Evolutionary conservation across 331 rosid genomes (phyloP), one percentile per base, ranked within the genome.

Genomic region (Acacia concinna): DNA sequence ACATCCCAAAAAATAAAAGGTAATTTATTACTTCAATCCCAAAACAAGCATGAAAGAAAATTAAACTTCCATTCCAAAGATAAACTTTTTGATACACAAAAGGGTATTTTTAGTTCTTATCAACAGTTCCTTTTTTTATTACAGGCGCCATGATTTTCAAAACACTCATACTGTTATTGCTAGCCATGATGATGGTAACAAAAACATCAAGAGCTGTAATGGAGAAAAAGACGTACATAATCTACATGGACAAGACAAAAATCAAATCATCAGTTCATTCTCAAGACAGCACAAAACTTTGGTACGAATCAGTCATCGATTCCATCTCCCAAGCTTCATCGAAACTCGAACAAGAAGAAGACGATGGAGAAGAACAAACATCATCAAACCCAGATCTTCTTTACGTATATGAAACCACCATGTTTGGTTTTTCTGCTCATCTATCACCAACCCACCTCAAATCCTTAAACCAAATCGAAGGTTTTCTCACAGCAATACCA

Each of bases 361-460:
- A 77, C 41, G 83, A 32, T 74, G 75, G 79, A 66, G 78, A 81
- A 60, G 74, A 49, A 13, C 79, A 67, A n/a, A 20, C 52, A 43
- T 11, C 82, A 56, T 56, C 63, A 56, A 56, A 10, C 30, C 86
- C 88, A 12, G 68, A 86, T 35, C 88, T 90, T 51, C 87, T 91
- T 25, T 87, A 94, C 59, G 78, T 73, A 38, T 91, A 91, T 23
- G 82, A 87, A 37, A 86, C 92, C 23, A 82, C 66, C 75, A 71
- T 94, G 77, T 86, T 90, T 35, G 97, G 98, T 68, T 94, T 94
- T 51, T 82, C 97, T 8, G 96, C 88, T 2, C 82, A 59, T 52
- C 90, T 93, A 31, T 85, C 93, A 0, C 41, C 65, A 2, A 74
- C 47, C 34, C 91, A 94, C n/a, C 89, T 88, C 14, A 32, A 80